Base-by-base conservation (phyloP, 768 basidiomycete species). In the Hypholoma sublateritium region DNA sequence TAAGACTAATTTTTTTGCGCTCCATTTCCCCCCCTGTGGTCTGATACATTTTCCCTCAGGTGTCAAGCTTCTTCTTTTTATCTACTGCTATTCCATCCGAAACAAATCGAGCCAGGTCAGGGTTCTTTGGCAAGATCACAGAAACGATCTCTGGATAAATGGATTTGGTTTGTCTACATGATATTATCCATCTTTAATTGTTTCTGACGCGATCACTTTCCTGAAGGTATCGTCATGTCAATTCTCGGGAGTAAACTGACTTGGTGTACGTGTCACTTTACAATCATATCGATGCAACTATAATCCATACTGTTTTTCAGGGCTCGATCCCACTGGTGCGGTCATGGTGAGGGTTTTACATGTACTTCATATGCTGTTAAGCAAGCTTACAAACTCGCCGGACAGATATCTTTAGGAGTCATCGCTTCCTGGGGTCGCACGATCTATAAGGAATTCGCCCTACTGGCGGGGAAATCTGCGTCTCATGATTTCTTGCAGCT, bases 41-140 rank as follows among this genome's bases (percentile, higher is more conserved):
- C 39, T 39, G 42, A 53, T 54, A 21, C 17, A 19, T 41, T 22
- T 51, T 11, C 59, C 28, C 41, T 32, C 9, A 94, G 92, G 81
- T 49, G 85, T 91, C 60, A 99, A 99, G 72, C 79, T 93, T 45
- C 42, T 87, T 0, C 82, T 99, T 43, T 98, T 98, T 74, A 35
- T 94, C 3, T 97, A 94, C 72, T 95, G 95, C 70, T 84, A 76
- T 64, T 80, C 91, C 3, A 79, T 95, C 43, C 85, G 91, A 25
- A 81, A 79, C 28, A 84, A 83, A 60, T 94, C 91, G 5, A 95
- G 91, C 63, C 96, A 99, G 72, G 96, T 99, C 2, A 83, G 84
- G 45, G 84, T 97, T n/a, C 81, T 97, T 32, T 98, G 93, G 94
- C 92, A 97, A 70, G 96, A 98, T 67, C 95, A 98, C 62, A 79